Base-by-base conservation (phyloP, 2,329 filamentous ascomycete species). In the Apiospora hydei region DNA sequence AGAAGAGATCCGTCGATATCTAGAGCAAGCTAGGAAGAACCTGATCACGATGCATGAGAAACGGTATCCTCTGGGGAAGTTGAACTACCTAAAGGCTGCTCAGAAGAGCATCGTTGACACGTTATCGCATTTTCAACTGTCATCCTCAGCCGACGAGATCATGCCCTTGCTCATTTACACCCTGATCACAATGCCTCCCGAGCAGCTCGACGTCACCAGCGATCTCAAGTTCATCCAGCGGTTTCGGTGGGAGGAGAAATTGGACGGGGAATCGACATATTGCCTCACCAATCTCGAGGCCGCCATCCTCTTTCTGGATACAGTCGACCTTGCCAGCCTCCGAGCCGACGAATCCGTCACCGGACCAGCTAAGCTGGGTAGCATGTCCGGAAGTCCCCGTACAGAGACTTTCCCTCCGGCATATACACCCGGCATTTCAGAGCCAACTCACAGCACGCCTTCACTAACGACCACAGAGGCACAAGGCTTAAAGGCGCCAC, bases 91-190 rank as follows among this genome's bases (percentile, higher is more conserved):
- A 71, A 97, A 95, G 75, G 91, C 92, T 51, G 94, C 94, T 3
- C 96, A 98, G 82, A 97, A 97, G 84, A 93, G 92, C 75, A 98
- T 99, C 74, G 96, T 99, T 68, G 96, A 98, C 81, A 95, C 95
- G 1, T 82, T 92, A 68, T 87, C 89, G 4, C 87, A 90, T 76
- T 91, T 92, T 73, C 90, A 91, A 74, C 90, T 89, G 24, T 91
- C 95, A 0, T 98, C 96, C 0, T 98, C 96, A 0, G 96, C 96
- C 3, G 96, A 99, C 80, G 96, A 98, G 83, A 97, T 99, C 71
- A 91, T 99, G 81, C 96, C 96, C 0, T 98, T 97, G 82, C 88
- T 99, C 74, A 99, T 99, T 74, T 99, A 97, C 84, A 94, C 95
- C 0, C 88, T 99, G 73, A 97, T 99, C 80, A 98, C 95, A 3